Evolutionary conservation across 2,329 filamentous ascomycete species (phyloP), one percentile per base, ranked within the genome.

Genomic region (Tolypocladium sp.): DNA sequence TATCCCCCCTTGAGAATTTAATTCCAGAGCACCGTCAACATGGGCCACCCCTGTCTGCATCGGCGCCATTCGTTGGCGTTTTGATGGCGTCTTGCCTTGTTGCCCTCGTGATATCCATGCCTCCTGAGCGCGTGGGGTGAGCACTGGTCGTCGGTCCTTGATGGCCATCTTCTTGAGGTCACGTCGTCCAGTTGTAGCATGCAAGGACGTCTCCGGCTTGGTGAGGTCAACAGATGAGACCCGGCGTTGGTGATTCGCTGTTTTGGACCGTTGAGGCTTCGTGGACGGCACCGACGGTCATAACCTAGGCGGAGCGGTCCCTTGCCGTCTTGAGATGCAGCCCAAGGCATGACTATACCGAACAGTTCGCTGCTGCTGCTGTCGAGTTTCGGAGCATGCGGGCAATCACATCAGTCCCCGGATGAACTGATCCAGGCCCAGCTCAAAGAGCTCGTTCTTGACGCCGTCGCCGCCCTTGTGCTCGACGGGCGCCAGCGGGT

Each of bases 341-440:
- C 13, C 46, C 46, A 51, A 20, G 27, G 6, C 27, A 5, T 7
- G 15, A 20, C 25, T 17, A 13, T n/a, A 30, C n/a, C 46, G 46
- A 33, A 20, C 2, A n/a, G n/a, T 13, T 13, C 17, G 8, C 46
- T n/a, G 27, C 27, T 10, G 41, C 20, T 33, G 54, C 17, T 30
- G 49, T 22, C 46, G 38, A n/a, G 46, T 10, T 15, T 35, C 15
- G 20, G 17, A 20, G 8, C 20, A 25, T 10, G n/a, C 2, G 17
- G 15, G 33, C 37, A 15, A 55, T 82, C 75, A 85, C 76, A 85
- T 79, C 61, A 87, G 73, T 0, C 85, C 82, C 63, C 87, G 82
- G 57, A 94, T 83, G 68, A 94, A 94, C 63, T 90, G 86, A 65
- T 94, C 90, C 59, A 95, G 72, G 0, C 85, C 86, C 63, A 89